phyloP scores from a whole-genome alignment of 306 rosid species.

The Albizia julibrissin region DNA sequence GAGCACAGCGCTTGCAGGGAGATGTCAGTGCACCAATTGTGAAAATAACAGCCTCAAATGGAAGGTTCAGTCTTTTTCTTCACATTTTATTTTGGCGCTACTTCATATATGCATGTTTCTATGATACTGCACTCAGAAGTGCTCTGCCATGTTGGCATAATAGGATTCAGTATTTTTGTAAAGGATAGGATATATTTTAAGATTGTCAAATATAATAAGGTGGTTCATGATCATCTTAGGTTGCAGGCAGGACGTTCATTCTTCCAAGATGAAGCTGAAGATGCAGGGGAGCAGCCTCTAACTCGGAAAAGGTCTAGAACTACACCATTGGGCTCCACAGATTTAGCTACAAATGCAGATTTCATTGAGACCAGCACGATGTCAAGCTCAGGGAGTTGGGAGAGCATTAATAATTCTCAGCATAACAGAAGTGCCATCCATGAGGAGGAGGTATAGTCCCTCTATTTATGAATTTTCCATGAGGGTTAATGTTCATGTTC shows the following conservation, averaged over 20 bases:
- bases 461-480: slow-evolving; percentile 24
- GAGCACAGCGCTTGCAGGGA: slow-evolving; percentile 51
- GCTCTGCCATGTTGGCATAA: slow-evolving; percentile 18
- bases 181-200: not conserved
- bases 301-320: slow-evolving; percentile 70
- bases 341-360: slow-evolving; percentile 52
- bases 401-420: slow-evolving; percentile 38
- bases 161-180: slow-evolving; percentile 13
- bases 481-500: slow-evolving; percentile 16
- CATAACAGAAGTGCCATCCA: slow-evolving; percentile 54
- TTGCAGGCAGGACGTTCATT: slow-evolving; percentile 75
- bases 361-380: slow-evolving; percentile 46
- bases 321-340: slow-evolving; percentile 45
- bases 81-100: not conserved
- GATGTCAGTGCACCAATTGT: slow-evolving; percentile 39
- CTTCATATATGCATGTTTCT: not conserved
- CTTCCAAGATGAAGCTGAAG: slow-evolving; percentile 72
- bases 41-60: slow-evolving; percentile 48
- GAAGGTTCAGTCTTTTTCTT: slow-evolving; percentile 56
- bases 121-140: not conserved
- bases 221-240: slow-evolving; percentile 49
- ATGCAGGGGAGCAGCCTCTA: slow-evolving; percentile 75
- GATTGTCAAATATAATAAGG: slow-evolving; percentile 39
- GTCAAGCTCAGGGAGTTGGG: slow-evolving; percentile 54
- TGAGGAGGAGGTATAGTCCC: slow-evolving; percentile 65